Conservation (phyloP, 192 early-diverging fungal species). For the Coemansia guatemalensis region DNA sequence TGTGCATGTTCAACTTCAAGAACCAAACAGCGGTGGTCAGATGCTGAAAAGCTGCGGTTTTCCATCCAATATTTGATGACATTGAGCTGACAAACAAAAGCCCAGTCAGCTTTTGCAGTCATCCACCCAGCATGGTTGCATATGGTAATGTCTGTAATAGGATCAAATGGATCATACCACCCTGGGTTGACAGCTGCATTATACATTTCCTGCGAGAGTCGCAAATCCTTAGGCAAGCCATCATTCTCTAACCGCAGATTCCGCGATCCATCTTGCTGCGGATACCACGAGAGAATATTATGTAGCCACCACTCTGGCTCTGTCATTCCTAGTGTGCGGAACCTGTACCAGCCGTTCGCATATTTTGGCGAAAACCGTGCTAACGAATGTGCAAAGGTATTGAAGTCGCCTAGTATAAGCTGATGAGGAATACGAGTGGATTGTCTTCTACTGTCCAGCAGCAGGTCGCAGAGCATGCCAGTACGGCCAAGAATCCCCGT, state of each 20-base stretch:
- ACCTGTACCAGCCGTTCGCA: constrained; percentile 64
- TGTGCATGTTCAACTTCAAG: constrained; percentile 54
- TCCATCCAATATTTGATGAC: constrained; percentile 57
- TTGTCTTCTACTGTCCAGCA: constrained; percentile 58
- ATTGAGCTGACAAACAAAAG: constrained; percentile 60
- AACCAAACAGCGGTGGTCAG: constrained; percentile 73
- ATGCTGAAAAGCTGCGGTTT: constrained; percentile 63
- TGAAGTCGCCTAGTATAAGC: constrained; percentile 72
- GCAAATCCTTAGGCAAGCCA: constrained; percentile 17
- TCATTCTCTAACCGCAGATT: constrained; percentile 27
- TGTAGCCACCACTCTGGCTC: constrained; percentile 73
- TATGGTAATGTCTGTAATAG: constrained; percentile 62
- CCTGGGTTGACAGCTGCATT: constrained; percentile 65
- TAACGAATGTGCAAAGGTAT: constrained; percentile 77
- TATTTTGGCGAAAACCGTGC: constrained; percentile 66
- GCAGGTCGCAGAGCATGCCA: constrained; percentile 66
- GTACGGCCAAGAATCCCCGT: constrained; percentile 70
- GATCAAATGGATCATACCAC: constrained; percentile 72
- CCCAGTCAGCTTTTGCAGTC: constrained; percentile 74
- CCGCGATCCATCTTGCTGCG: constrained; percentile 21
- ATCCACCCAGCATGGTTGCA: constrained; percentile 66
- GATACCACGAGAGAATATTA: constrained; percentile 58
- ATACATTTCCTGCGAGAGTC: constrained; percentile 39
- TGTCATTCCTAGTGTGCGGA: constrained; percentile 59
- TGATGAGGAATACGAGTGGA: constrained; percentile 59